Conservation (phyloP, 345 rosid species). For the Rhodamnia argentea region DNA sequence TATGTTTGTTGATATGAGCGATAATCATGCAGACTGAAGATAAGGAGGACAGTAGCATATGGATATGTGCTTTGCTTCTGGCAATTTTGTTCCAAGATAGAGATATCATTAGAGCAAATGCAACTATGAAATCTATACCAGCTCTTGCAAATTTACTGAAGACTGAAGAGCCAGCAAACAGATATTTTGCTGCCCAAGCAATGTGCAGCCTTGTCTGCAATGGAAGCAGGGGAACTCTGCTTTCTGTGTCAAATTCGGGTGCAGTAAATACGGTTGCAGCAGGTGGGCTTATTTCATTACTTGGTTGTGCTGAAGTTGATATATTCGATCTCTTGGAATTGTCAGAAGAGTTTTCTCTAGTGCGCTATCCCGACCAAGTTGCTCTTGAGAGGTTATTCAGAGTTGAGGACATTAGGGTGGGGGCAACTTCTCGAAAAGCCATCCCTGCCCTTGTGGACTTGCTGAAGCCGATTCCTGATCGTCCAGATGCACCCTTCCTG, state of each 20-base stretch:
- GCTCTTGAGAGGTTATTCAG: constrained; percentile 97
- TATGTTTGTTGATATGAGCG: constrained; percentile 6
- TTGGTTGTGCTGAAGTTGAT: constrained; percentile 95
- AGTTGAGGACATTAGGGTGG: constrained; percentile 97
- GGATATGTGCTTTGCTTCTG: constrained; percentile 92
- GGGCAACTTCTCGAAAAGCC: constrained; percentile 96
- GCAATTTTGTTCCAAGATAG: constrained; percentile 94
- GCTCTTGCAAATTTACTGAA: constrained; percentile 80
- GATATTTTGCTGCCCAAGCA: constrained; percentile 98
- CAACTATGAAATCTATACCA: constrained; percentile 87
- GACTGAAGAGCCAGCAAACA: constrained; percentile 82
- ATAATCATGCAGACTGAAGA: constrained; percentile 60
- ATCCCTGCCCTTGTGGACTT: constrained; percentile 96
- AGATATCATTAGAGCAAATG: constrained; percentile 84
- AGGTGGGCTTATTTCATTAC: constrained; percentile 82
- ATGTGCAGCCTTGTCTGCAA: constrained; percentile 88
- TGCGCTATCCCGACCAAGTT: constrained; percentile 87
- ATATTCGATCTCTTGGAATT: constrained; percentile 71
- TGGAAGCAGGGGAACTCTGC: constrained; percentile 95
- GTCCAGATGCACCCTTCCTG: constrained; percentile 96
- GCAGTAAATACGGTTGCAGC: constrained; percentile 95
- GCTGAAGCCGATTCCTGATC: constrained; percentile 98
- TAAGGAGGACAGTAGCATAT: constrained; percentile 76
- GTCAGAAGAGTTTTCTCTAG: constrained; percentile 78
- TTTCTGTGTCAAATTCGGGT: constrained; percentile 96